Evolutionary conservation across 768 basidiomycete genomes (phyloP).

Genomic region (Boletus pseudopeckii): DNA sequence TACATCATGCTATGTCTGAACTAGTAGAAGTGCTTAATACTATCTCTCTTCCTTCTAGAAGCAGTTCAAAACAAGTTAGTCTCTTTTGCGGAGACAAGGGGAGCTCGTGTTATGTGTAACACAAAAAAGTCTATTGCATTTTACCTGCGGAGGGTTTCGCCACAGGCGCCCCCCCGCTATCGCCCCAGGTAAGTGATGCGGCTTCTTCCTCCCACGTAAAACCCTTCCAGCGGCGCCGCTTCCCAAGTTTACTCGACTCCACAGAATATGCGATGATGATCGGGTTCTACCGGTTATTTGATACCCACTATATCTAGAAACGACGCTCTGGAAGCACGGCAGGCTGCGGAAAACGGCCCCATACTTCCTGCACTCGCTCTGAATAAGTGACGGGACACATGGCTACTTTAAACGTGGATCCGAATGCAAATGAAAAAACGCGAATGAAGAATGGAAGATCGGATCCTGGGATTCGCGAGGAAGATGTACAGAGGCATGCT

Average conservation of each 20-base stretch:
- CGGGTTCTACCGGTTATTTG: conserved; percentile 6
- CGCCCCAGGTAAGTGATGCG: conserved; percentile 10
- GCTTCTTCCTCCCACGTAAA: conserved; percentile 1
- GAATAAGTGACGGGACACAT: conserved; percentile 1
- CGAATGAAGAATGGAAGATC: background rate
- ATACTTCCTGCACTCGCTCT: background rate
- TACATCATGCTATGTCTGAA: background rate
- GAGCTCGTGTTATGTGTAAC: background rate
- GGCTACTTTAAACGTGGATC: conserved; percentile 1
- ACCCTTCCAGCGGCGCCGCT: background rate
- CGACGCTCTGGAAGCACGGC: background rate
- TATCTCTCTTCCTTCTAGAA: background rate
- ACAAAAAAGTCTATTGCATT: background rate
- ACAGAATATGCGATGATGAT: background rate
- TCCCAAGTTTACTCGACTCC: background rate
- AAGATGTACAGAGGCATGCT: conserved; percentile 12
- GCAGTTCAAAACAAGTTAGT: background rate
- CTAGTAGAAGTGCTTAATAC: background rate
- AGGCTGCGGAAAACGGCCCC: background rate
- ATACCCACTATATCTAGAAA: conserved; percentile 6
- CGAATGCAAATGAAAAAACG: conserved; percentile 8
- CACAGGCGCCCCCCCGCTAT: background rate
- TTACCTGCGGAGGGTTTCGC: background rate
- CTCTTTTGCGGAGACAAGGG: conserved; percentile 10
- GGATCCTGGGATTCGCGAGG: background rate